Conservation (phyloP, 2,329 filamentous ascomycete species). For the Cercospora nicotianae region DNA sequence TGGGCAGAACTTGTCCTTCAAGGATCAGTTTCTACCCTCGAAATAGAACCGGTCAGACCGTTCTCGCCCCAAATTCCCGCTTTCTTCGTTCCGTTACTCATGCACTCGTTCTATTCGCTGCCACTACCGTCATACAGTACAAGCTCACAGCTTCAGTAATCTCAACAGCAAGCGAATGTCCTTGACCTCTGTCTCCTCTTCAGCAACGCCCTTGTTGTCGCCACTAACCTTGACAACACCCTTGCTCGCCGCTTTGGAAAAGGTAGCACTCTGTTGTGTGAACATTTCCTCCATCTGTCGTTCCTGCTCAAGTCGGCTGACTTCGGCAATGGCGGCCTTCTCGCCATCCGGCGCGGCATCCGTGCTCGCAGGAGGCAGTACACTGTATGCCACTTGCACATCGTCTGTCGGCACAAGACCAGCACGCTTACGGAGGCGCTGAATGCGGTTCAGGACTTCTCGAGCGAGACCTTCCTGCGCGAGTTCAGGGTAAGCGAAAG, state of each 20-base stretch:
- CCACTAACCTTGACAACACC: constrained; percentile 30
- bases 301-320: constrained; percentile 35
- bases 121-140: background rate
- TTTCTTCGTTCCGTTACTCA: background rate
- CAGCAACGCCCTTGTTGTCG: constrained; percentile 60
- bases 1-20: background rate
- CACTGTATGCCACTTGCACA: constrained; percentile 88
- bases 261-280: constrained; percentile 36
- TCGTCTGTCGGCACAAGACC: constrained; percentile 89
- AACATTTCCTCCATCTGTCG: constrained; percentile 40
- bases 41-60: background rate
- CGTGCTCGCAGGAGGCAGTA: constrained; percentile 54
- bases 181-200: constrained; percentile 82
- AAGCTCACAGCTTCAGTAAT: constrained; percentile 64
- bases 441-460: constrained; percentile 90
- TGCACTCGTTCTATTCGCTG: background rate
- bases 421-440: constrained; percentile 90
- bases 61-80: background rate
- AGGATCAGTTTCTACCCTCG: background rate
- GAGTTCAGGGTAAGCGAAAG: constrained; percentile 77
- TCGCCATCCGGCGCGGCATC: constrained; percentile 29
- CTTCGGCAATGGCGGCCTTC: constrained; percentile 31
- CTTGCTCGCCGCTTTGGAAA: constrained; percentile 39
- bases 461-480: constrained; percentile 84
- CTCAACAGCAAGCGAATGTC: constrained; percentile 73